These are phyloP conservation scores for Colletotrichum noveboracense DNA, from an alignment of 2,329 filamentous ascomycete species.

Conservation along the genomic window DNA sequence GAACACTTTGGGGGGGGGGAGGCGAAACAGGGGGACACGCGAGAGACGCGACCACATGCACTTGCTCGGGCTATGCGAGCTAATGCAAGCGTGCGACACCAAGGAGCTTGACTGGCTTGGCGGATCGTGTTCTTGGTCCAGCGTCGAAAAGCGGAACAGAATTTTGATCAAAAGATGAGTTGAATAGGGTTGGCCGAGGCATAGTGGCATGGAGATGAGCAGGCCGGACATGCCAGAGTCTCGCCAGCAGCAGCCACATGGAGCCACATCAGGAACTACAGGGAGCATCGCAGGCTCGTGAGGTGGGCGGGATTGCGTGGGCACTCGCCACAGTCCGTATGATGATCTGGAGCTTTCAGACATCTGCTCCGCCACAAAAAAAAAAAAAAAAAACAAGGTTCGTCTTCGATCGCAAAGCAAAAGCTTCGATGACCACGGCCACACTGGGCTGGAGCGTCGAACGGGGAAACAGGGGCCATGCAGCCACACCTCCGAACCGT, in stretches of 20 bases:
- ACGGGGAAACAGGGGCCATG: neutral
- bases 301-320: neutral
- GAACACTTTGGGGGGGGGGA: neutral
- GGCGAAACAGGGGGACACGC: neutral
- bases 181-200: neutral
- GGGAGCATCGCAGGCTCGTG: neutral
- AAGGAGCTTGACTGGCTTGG: neutral
- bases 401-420: conserved; percentile 8
- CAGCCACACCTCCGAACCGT: conserved; percentile 3
- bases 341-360: neutral
- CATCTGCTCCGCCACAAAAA: neutral
- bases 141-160: neutral
- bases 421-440: conserved; percentile 12
- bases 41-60: neutral
- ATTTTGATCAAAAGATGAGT: neutral
- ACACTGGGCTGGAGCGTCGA: neutral
- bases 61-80: neutral
- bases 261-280: neutral
- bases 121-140: neutral
- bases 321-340: conserved; percentile 6
- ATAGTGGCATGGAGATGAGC: neutral
- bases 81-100: neutral
- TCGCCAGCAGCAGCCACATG: neutral
- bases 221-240: neutral
- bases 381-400: neutral